Percentiles rank a stretch among this genome's conserved stretches.
Conservation (phyloP, 2,329 filamentous ascomycete genomes). For the Diaporthe sp. region DNA sequence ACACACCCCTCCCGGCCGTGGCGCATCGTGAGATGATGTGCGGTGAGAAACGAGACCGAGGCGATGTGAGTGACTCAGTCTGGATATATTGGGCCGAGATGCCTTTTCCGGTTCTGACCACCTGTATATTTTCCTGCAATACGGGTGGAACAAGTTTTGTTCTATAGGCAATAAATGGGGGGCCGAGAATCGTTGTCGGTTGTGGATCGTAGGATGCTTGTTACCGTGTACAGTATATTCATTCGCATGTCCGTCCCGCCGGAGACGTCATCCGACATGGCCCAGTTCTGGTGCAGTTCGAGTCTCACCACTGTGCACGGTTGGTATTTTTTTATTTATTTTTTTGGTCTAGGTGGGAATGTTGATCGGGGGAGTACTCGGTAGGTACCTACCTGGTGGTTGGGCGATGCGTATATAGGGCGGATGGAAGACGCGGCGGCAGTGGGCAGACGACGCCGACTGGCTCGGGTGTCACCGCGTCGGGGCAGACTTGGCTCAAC, state of each 20-base stretch:
- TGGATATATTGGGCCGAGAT: neutral
- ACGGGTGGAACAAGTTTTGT: conserved; percentile 2
- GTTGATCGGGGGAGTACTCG: neutral
- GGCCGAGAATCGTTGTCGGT: neutral
- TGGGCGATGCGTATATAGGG: neutral
- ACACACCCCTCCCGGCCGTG: neutral
- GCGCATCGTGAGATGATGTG: neutral
- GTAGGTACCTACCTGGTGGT: neutral
- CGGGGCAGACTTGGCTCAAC: neutral
- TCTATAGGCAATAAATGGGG: neutral
- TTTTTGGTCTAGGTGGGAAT: neutral
- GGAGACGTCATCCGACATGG: conserved; percentile 1
- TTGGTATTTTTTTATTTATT: neutral
- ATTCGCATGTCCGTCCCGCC: neutral
- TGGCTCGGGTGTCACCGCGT: conserved; percentile 7
- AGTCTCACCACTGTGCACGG: neutral
- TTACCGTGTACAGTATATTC: neutral
- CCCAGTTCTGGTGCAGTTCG: neutral
- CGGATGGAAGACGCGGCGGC: neutral
- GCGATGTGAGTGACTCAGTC: neutral
- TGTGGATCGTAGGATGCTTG: conserved; percentile 6
- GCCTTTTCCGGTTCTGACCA: neutral
- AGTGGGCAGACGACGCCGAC: conserved; percentile 2
- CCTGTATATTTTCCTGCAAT: neutral
- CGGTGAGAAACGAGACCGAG: neutral